A percentile compares a stretch with the other conserved stretches of the same genome.
Conservation (phyloP, 1,284 basidiomycete species). For the Pisolithus thermaeus region DNA sequence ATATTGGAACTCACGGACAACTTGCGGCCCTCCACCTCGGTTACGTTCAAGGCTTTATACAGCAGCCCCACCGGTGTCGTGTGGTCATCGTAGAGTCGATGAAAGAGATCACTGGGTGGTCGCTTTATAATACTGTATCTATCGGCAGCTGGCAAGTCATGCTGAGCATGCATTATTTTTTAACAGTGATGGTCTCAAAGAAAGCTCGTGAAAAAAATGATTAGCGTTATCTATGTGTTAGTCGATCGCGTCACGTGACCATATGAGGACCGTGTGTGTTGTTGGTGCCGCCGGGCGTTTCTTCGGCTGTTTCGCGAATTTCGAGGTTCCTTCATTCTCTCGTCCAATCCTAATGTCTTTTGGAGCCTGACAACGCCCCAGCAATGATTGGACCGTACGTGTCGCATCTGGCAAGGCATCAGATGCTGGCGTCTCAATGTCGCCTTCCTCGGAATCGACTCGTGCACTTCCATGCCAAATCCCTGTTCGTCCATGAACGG, state of each 20-base stretch:
- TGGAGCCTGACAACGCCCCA: background rate
- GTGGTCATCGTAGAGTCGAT: background rate
- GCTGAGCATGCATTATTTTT: too few species aligned
- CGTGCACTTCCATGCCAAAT: background rate
- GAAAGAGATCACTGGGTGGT: background rate
- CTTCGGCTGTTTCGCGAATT: background rate
- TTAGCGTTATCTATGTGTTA: too few species aligned
- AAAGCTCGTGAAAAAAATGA: too few species aligned
- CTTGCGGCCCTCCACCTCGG: background rate
- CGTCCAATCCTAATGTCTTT: slow-evolving; percentile 3
- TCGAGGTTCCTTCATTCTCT: slow-evolving; percentile 1
- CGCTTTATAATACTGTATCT: background rate
- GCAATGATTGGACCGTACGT: slow-evolving; percentile 7
- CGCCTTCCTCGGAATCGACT: background rate
- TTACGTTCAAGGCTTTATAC: background rate
- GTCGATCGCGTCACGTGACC: too few species aligned
- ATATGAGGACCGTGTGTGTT: background rate
- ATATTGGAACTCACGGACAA: background rate
- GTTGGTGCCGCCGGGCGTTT: background rate
- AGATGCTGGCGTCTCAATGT: slow-evolving; percentile 5
- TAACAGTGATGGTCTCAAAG: too few species aligned
- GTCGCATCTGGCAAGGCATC: slow-evolving; percentile 6
- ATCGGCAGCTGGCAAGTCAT: too few species aligned
- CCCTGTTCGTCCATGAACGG: background rate
- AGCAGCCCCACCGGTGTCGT: background rate